Conservation (phyloP, 2,329 filamentous ascomycete species). For the Gnomoniopsis sp. region DNA sequence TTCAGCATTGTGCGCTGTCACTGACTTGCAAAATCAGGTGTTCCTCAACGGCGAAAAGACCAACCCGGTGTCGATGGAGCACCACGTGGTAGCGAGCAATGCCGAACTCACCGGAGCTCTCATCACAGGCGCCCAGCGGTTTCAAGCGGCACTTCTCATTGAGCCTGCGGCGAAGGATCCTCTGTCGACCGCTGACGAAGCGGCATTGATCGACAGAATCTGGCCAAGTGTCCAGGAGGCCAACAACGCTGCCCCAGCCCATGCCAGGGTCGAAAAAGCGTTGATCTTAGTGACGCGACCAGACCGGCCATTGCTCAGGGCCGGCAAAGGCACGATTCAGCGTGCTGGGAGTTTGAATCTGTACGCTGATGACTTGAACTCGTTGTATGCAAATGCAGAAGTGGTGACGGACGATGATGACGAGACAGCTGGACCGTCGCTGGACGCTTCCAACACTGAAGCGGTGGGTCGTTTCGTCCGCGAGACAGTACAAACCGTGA, state of each 20-base stretch:
- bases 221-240: slow-evolving; percentile 9
- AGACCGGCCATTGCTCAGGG: slow-evolving; percentile 21
- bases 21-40: no score
- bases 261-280: slow-evolving; percentile 31
- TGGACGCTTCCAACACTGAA: not conserved
- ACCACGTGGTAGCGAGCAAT: slow-evolving; percentile 16
- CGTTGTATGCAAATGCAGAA: not conserved
- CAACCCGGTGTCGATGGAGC: slow-evolving; percentile 28
- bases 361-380: not conserved
- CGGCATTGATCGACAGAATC: slow-evolving; percentile 12
- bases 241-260: not conserved
- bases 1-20: no score
- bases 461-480: not conserved
- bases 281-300: slow-evolving; percentile 36
- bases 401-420: not conserved
- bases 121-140: not conserved
- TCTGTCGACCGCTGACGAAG: slow-evolving; percentile 22
- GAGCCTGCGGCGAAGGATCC: slow-evolving; percentile 32
- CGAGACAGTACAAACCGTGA: not conserved
- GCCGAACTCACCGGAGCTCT: not conserved
- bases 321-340: slow-evolving; percentile 37
- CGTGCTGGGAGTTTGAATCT: slow-evolving; percentile 16
- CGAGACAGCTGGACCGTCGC: not conserved
- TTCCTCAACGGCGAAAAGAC: slow-evolving; percentile 30
- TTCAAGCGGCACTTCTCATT: slow-evolving; percentile 23